Base-by-base conservation (phyloP, 352 stramenopile genomes). In the Globisporangium radiosum region DNA sequence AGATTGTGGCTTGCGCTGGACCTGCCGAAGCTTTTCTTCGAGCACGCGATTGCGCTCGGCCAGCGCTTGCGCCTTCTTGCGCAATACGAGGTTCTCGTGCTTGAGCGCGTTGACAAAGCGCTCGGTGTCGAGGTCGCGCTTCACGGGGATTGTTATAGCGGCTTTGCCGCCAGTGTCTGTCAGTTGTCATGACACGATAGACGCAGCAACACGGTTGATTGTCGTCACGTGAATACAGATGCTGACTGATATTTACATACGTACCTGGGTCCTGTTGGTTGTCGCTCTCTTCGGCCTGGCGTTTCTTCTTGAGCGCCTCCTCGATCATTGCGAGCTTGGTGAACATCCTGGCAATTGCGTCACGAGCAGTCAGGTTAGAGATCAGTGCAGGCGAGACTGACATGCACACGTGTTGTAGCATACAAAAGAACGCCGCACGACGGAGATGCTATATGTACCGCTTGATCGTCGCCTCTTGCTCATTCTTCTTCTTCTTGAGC, bases 401-500 rank as follows among this genome's bases (percentile, higher is more conserved):
- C 47, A 62, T 33, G 7, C 11, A 40, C 25, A 43, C 14, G 2
- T 7, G 25, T 33, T 33, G 25, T 33, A 33, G 25, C 25, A 33
- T 33, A 33, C 25, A 33, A 33, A 3, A 33, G 25, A 40, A 8
- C 10, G 9, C 14, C 17, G 17, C 17, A 38, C 25, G 25, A 33
- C 25, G 3, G 56, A 4, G 0, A 9, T 5, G 33, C 17, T 15
- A 7, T 11, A 36, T 63, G 36, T 60, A 92, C 82, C 81, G 64
- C 70, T 94, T 96, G 69, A 95, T 96, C 43, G 84, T 92, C 36
- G 75, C 77, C 57, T 96, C 85, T 70, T 96, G 87, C 64, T 96
- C 86, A 80, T 96, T 95, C 66, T 94, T 95, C 73, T 94, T 94
- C 66, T 85, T 86, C 77, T 94, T 95, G 47, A 96, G 81, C 69